Evolutionary conservation across 345 rosid genomes (phyloP).

Genomic region (Lagerstroemia speciosa): DNA sequence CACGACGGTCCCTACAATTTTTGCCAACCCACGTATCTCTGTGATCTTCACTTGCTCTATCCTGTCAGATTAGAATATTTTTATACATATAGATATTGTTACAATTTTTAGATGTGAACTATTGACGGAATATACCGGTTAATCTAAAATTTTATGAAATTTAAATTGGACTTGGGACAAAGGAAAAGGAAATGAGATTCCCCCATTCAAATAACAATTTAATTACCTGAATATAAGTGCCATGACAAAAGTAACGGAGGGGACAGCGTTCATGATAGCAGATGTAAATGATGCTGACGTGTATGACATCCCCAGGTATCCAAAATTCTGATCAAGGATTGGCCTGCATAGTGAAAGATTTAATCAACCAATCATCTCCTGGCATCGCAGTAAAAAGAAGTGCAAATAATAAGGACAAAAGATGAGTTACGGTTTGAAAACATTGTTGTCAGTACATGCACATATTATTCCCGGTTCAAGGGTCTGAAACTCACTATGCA

Average conservation of each 20-base stretch:
- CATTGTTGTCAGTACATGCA: no score
- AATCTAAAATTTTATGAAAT: neutral
- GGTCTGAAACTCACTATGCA: no score
- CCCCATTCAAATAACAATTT: neutral
- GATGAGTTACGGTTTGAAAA: no score
- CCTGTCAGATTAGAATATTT: constrained; percentile 18
- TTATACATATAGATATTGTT: neutral
- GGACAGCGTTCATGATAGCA: constrained; percentile 71
- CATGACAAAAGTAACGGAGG: constrained; percentile 63
- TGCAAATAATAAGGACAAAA: no score
- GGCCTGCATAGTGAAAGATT: constrained; percentile 41
- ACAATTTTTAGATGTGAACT: neutral
- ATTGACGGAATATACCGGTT: no score
- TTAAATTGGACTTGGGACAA: neutral
- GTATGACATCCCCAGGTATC: constrained; percentile 53
- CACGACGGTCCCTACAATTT: constrained; percentile 49
- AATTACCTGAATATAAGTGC: constrained; percentile 50
- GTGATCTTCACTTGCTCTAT: constrained; percentile 42
- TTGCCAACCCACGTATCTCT: constrained; percentile 47
- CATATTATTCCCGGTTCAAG: no score
- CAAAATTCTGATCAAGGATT: constrained; percentile 62
- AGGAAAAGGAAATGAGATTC: neutral
- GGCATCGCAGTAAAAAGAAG: no score
- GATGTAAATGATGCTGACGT: constrained; percentile 65
- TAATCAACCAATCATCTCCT: no score